A percentile compares a stretch with the other conserved stretches of the same genome.
phyloP scores from a whole-genome alignment of 2,329 filamentous ascomycete genomes.

The Aspergillus aculeatus region DNA sequence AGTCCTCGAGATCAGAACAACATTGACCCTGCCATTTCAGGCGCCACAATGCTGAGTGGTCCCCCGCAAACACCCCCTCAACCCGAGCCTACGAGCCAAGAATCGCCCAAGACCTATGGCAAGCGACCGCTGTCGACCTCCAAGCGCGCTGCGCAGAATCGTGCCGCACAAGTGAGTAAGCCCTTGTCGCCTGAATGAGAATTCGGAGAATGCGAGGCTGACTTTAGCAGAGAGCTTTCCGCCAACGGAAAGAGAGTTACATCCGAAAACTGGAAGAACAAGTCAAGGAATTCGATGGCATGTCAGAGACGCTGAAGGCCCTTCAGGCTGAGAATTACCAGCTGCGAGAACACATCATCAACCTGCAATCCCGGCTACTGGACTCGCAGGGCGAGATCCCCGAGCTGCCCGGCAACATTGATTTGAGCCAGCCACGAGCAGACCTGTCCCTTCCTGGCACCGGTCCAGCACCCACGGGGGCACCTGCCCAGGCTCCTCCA shows the following conservation, averaged over 20 bases:
- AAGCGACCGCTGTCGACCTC: constrained; percentile 92
- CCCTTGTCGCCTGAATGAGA: neutral
- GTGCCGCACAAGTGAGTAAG: constrained; percentile 82
- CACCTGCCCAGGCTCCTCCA: constrained; percentile 23
- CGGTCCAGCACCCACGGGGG: constrained; percentile 21
- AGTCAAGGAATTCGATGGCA: constrained; percentile 73
- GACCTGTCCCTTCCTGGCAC: constrained; percentile 34
- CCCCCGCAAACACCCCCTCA: constrained; percentile 34
- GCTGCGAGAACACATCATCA: constrained; percentile 88
- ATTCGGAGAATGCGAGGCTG: constrained; percentile 8
- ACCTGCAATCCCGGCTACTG: constrained; percentile 80
- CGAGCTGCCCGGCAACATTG: constrained; percentile 76
- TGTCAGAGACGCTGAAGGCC: constrained; percentile 76
- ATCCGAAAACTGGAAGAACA: constrained; percentile 97
- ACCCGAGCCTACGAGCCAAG: constrained; percentile 30
- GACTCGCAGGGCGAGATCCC: constrained; percentile 83
- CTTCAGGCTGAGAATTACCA: constrained; percentile 86
- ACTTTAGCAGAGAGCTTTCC: constrained; percentile 76
- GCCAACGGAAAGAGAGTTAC: constrained; percentile 95
- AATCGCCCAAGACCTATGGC: constrained; percentile 67
- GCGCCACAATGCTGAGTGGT: constrained; percentile 49
- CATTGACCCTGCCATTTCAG: constrained; percentile 60
- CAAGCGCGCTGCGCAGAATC: constrained; percentile 93
- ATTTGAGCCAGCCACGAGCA: constrained; percentile 59
- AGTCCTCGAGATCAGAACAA: constrained; percentile 52